These are phyloP conservation scores for Curvularia hawaiiensis DNA, from an alignment of 2,329 filamentous ascomycete species.

Conservation along the genomic window DNA sequence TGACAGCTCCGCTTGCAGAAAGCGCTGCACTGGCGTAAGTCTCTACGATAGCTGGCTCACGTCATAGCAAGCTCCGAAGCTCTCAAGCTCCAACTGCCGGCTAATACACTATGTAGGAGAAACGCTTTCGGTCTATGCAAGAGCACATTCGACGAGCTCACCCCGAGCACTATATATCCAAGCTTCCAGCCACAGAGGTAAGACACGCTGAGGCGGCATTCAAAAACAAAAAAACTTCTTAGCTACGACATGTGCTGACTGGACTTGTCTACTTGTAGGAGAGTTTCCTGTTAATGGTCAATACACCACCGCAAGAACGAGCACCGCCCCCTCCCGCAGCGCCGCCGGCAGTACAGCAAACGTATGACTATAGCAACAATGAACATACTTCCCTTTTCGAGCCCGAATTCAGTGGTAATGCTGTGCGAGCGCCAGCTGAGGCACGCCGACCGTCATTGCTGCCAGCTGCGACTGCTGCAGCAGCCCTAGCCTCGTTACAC, in stretches of 20 bases:
- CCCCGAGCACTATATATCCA: slow-evolving; percentile 95
- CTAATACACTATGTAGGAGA: slow-evolving; percentile 68
- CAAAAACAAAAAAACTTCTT: background rate
- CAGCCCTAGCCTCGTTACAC: slow-evolving; percentile 83
- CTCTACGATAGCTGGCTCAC: slow-evolving; percentile 19
- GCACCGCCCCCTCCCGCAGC: slow-evolving; percentile 56
- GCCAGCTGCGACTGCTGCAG: slow-evolving; percentile 78
- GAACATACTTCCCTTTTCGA: slow-evolving; percentile 71
- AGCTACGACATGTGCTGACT: slow-evolving; percentile 9
- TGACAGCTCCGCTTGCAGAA: slow-evolving; percentile 95
- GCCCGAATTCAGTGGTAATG: slow-evolving; percentile 69
- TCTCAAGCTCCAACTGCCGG: slow-evolving; percentile 13
- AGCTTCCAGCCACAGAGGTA: slow-evolving; percentile 89
- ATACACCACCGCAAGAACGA: slow-evolving; percentile 78
- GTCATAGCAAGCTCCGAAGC: slow-evolving; percentile 11
- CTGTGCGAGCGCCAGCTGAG: slow-evolving; percentile 73
- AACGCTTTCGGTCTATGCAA: slow-evolving; percentile 97
- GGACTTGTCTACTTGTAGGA: slow-evolving; percentile 54
- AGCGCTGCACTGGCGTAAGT: slow-evolving; percentile 98
- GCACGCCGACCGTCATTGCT: slow-evolving; percentile 66
- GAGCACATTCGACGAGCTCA: slow-evolving; percentile 98
- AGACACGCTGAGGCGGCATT: background rate
- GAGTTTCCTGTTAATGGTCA: slow-evolving; percentile 97
- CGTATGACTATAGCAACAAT: slow-evolving; percentile 54
- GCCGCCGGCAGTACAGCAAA: slow-evolving; percentile 41